Evolutionary conservation across 192 early-diverging fungal species (phyloP), one percentile per base, ranked within the genome.

Genomic region (Coemansia sp.): DNA sequence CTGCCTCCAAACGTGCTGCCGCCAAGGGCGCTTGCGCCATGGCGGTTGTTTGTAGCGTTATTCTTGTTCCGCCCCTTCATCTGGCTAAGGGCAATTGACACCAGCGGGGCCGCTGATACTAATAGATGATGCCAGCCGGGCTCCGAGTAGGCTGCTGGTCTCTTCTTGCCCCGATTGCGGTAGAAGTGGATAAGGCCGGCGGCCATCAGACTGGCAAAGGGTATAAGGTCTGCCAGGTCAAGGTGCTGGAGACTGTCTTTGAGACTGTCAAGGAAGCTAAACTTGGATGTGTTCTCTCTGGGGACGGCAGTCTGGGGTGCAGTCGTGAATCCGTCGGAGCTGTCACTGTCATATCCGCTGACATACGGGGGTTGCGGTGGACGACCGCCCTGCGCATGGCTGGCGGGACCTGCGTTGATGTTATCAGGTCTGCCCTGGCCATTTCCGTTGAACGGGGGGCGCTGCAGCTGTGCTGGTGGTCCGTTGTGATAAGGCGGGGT

Each of bases 71-170:
- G 42, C 25, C 31, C 30, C 53, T 57, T 40, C 13, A 50, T 19
- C 29, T 41, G 14, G 4, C 47, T 27, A 38, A 58, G 37, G 29
- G 68, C 65, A 56, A 69, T 37, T 23, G 22, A 23, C 22, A 23
- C 45, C 19, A 48, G 45, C 45, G 45, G 45, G 7, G 57, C 52
- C 20, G 65, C 60, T 47, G 64, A 69, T 17, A 42, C 56, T 11
- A 79, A 47, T 30, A 72, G 60, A 7, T 60, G 59, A 42, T 72
- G 47, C 75, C 75, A 79, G 25, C 61, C 27, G 14, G 75, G 69
- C 52, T 79, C 56, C 63, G 48, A 54, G 33, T 50, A 68, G 25
- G 69, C 63, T 11, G 53, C 59, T 20, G 53, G 44, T 13, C 65
- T 28, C 25, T 65, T 55, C 6, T 57, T 38, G 10, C 53, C 44